These are phyloP conservation scores for Salicornia ramosissima DNA, from an alignment of 148 eudicot species.

Conservation along the genomic window DNA sequence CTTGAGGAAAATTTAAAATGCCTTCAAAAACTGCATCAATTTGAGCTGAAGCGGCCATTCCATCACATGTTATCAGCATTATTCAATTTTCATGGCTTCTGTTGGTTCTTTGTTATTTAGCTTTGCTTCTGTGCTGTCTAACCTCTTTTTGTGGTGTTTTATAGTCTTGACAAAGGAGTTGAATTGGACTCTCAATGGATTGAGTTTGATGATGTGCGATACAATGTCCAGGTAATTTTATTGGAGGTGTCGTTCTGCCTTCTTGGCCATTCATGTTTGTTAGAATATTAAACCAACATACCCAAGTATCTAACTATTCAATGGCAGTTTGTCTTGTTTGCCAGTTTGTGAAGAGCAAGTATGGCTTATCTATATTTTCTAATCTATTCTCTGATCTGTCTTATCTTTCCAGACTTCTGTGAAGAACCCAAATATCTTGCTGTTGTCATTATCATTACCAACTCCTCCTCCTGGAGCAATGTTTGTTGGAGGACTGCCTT, in stretches of 20 bases:
- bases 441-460: conserved; percentile 78
- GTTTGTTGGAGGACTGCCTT: conserved; percentile 76
- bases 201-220: conserved; percentile 93
- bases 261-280: background rate
- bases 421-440: conserved; percentile 78
- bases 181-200: conserved; percentile 88
- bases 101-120: background rate
- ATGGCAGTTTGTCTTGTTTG: background rate
- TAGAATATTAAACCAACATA: background rate
- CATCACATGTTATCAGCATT: background rate
- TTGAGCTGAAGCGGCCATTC: background rate
- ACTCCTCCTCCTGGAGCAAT: conserved; percentile 87
- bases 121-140: background rate
- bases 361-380: background rate
- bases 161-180: conserved; percentile 85
- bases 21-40: background rate
- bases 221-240: conserved; percentile 70
- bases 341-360: background rate
- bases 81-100: background rate
- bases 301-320: background rate
- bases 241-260: background rate
- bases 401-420: conserved; percentile 48
- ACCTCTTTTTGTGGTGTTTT: conserved; percentile 24
- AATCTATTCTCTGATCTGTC: background rate
- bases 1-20: background rate